These are phyloP conservation scores for Helotiales sp. DNA, from an alignment of 2,329 filamentous ascomycete genomes.

Conservation along the genomic window DNA sequence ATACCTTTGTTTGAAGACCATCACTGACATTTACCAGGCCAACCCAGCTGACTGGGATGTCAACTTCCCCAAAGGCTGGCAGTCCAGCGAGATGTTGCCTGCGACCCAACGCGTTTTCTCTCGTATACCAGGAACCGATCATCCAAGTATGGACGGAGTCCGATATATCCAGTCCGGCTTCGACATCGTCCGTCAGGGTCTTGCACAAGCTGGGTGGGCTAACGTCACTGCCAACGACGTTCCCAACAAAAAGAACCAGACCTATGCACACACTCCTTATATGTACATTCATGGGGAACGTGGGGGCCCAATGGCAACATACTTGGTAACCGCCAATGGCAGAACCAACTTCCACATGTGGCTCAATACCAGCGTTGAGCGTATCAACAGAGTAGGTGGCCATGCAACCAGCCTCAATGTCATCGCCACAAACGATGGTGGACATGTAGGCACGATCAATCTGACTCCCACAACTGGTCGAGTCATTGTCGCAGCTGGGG, in stretches of 20 bases:
- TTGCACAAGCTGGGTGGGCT: conserved; percentile 61
- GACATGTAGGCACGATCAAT: conserved; percentile 59
- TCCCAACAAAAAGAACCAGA: conserved; percentile 64
- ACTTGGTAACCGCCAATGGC: conserved; percentile 61
- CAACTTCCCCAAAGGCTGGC: conserved; percentile 73
- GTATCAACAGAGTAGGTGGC: conserved; percentile 63
- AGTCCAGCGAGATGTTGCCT: conserved; percentile 58
- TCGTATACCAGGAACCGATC: conserved; percentile 69
- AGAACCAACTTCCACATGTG: conserved; percentile 67
- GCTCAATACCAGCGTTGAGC: conserved; percentile 65
- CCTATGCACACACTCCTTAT: conserved; percentile 63
- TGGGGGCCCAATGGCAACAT: conserved; percentile 70
- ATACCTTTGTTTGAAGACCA: neutral
- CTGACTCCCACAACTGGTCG: conserved; percentile 60
- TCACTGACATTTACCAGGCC: conserved; percentile 41
- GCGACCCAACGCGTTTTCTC: conserved; percentile 64
- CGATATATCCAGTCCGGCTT: conserved; percentile 69
- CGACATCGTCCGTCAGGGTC: conserved; percentile 58
- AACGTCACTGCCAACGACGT: conserved; percentile 57
- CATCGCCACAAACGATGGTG: conserved; percentile 52
- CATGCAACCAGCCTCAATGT: conserved; percentile 68
- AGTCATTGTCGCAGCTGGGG: conserved; percentile 67
- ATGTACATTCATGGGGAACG: conserved; percentile 68
- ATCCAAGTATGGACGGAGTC: conserved; percentile 65
- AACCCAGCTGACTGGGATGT: conserved; percentile 67